Base-by-base conservation (phyloP, 2,329 filamentous ascomycete species). In the Aspergillus sergii region DNA sequence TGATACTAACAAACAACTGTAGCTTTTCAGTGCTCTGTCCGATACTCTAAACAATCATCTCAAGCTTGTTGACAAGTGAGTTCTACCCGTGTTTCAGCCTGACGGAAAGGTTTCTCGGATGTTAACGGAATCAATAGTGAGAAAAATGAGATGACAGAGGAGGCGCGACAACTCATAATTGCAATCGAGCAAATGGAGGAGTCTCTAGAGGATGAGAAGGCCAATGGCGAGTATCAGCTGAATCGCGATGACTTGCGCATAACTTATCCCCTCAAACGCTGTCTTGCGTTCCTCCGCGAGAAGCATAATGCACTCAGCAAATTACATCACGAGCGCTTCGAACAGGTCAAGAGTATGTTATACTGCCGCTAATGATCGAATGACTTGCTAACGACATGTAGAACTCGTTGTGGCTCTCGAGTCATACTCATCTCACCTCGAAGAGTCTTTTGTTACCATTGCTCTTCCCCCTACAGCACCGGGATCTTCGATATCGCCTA, bases 371-470 rank as follows among this genome's bases (percentile, higher is more conserved):
- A 14, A 23, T 10, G 19, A 39, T 34, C 11, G 7, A 41, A 30
- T 34, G 16, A 8, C 21, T 61, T 10, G 54, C 75, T 79, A 62
- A 80, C 65, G 19, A 3, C 26, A 1, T n/a, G 19, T 70, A 96
- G 93, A 97, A 84, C 90, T 99, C 67, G 93, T 93, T 28, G 89
- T 96, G 79, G 94, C 94, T 4, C 89, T 99, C 57, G 91, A 97
- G 76, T 97, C 94, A 6, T 99, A 98, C 77, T 96, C 95, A 1
- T 96, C 92, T 11, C 95, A 98, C 76, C 91, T 99, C 54, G 95
- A 99, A 77, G 83, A 92, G 12, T 90, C 90, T 2, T 98, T 98
- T 76, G 87, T 98, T 68, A 88, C 89, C 73, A 89, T 98, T 73
- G 86, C 90, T 46, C 86, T 99, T 8, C 95, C 95, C 1, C 94